These are phyloP conservation scores for Schrenkiella parvula DNA, from an alignment of 345 rosid genomes.

Conservation along the genomic window DNA sequence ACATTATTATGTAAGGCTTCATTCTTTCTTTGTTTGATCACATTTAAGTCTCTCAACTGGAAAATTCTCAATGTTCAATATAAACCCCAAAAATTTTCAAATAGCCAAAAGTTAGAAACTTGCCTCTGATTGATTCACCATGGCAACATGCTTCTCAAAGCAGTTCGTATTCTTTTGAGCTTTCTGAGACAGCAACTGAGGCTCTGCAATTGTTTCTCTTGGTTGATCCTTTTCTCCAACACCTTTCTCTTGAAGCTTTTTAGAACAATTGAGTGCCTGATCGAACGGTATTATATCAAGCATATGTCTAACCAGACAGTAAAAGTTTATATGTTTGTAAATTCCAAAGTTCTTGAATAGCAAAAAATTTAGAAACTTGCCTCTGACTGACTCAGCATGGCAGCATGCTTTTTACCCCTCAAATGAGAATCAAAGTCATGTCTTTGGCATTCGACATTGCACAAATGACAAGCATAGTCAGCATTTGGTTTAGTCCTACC, in stretches of 20 bases:
- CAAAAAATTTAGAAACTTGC: background rate
- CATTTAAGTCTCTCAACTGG: no score
- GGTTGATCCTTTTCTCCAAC: slow-evolving; percentile 39
- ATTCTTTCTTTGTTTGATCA: no score
- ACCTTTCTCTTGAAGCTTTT: slow-evolving; percentile 46
- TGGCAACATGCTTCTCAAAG: slow-evolving; percentile 31
- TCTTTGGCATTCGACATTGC: slow-evolving; percentile 3
- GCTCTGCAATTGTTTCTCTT: slow-evolving; percentile 39
- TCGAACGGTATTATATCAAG: slow-evolving; percentile 42
- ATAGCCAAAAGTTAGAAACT: slow-evolving; percentile 31
- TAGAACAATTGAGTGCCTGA: slow-evolving; percentile 44
- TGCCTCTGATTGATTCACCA: slow-evolving; percentile 11
- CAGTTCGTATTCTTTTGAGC: slow-evolving; percentile 34
- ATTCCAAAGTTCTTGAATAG: slow-evolving; percentile 15
- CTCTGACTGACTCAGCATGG: slow-evolving; percentile 19
- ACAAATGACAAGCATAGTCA: background rate
- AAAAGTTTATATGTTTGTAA: slow-evolving; percentile 33
- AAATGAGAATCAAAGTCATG: slow-evolving; percentile 13
- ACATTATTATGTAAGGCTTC: no score
- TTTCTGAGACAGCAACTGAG: slow-evolving; percentile 35
- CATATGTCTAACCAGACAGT: slow-evolving; percentile 44
- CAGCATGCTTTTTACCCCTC: slow-evolving; percentile 9
- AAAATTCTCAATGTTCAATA: no score
- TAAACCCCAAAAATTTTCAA: no score
- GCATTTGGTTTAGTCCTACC: background rate